These are phyloP conservation scores for Elongisporangium prolatum DNA, from an alignment of 352 stramenopile genomes.

Conservation along the genomic window DNA sequence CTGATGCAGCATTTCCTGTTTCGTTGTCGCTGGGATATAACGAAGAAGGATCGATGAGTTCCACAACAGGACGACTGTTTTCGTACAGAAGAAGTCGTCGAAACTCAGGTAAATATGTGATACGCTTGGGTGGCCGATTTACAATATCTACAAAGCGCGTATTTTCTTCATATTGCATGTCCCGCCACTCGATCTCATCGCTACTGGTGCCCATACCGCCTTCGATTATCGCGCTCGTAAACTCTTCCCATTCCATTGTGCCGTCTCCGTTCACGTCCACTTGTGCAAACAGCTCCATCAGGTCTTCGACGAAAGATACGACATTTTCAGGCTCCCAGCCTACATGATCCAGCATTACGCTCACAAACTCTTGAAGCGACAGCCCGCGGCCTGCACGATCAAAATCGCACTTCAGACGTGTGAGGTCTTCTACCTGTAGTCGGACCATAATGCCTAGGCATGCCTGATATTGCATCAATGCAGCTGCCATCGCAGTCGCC, in stretches of 20 bases:
- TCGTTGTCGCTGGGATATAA: conserved; percentile 32
- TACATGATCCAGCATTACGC: conserved; percentile 67
- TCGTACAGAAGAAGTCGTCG: conserved; percentile 57
- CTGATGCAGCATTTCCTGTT: conserved; percentile 4
- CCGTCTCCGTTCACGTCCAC: conserved; percentile 78
- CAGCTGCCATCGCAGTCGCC: conserved; percentile 34
- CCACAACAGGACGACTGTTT: conserved; percentile 56
- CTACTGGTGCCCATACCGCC: conserved; percentile 55
- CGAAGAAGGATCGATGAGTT: conserved; percentile 48
- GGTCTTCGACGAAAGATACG: conserved; percentile 60
- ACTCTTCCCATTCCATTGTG: conserved; percentile 82
- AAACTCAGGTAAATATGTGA: conserved; percentile 58
- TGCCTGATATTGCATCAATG: conserved; percentile 67
- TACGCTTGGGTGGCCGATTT: conserved; percentile 53
- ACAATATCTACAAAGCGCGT: conserved; percentile 38
- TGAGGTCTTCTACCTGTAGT: conserved; percentile 64
- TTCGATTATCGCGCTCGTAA: conserved; percentile 79
- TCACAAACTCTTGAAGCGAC: conserved; percentile 59
- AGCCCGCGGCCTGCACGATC: conserved; percentile 47
- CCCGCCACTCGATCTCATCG: conserved; percentile 39
- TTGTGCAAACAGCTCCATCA: conserved; percentile 74
- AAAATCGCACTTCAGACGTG: conserved; percentile 61
- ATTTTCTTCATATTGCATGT: conserved; percentile 75
- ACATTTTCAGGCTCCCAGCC: conserved; percentile 47
- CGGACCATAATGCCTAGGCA: conserved; percentile 78